Conservation (phyloP, 2,329 filamentous ascomycete species). For the Lizonia empirigonia region DNA sequence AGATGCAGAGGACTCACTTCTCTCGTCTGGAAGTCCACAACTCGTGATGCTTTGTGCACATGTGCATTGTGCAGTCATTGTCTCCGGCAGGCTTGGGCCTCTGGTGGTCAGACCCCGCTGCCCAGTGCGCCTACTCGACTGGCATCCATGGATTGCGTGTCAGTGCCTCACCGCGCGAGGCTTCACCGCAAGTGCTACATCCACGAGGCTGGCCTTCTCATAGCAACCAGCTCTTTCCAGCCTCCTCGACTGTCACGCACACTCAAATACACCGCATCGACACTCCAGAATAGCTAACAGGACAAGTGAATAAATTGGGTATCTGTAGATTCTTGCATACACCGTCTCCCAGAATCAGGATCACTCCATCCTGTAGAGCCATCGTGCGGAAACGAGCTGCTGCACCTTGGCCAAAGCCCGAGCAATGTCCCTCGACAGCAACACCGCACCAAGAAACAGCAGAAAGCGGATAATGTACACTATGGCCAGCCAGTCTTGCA, state of each 20-base stretch:
- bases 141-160: conserved; percentile 19
- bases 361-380: conserved; percentile 19
- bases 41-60: neutral
- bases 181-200: neutral
- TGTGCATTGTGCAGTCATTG: no score
- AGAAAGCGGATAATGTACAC: conserved; percentile 14
- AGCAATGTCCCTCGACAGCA: conserved; percentile 12
- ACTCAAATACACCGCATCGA: neutral
- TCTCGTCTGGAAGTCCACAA: no score
- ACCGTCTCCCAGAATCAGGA: neutral
- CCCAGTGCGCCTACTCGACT: conserved; percentile 14
- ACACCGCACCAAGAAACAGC: neutral
- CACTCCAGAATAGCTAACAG: neutral
- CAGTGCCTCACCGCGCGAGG: conserved; percentile 5
- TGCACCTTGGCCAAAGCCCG: conserved; percentile 13
- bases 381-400: conserved; percentile 19
- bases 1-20: neutral
- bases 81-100: neutral
- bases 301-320: conserved; percentile 11
- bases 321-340: conserved; percentile 12
- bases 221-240: neutral
- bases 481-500: conserved; percentile 5
- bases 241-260: neutral
- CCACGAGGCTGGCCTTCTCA: neutral
- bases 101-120: conserved; percentile 10